Conservation (phyloP, 1,139 yeast genomes). For the Diutina neorugosa region DNA sequence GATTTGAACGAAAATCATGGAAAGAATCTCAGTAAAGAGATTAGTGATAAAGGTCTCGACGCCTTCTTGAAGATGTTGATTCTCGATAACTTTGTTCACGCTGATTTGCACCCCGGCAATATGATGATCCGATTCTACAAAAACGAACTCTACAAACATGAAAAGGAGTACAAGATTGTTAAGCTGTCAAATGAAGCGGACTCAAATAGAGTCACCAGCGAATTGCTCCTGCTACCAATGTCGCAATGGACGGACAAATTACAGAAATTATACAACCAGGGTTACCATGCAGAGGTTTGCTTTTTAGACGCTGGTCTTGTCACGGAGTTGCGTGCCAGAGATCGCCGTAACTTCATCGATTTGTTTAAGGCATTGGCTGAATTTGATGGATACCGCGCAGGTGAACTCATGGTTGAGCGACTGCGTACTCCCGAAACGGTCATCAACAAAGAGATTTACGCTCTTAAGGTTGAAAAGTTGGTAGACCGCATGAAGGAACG, state of each 20-base stretch:
- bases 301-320: conserved; percentile 89
- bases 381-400: conserved; percentile 91
- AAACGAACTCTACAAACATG: conserved; percentile 31
- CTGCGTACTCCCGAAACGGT: conserved; percentile 93
- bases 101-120: conserved; percentile 95
- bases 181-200: conserved; percentile 34
- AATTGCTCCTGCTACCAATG: conserved; percentile 26
- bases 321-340: conserved; percentile 69
- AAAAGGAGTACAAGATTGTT: conserved; percentile 35
- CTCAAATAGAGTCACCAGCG: conserved; percentile 34
- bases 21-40: conserved; percentile 51
- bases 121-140: conserved; percentile 70
- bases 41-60: conserved; percentile 82
- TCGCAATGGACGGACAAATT: conserved; percentile 42
- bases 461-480: conserved; percentile 72
- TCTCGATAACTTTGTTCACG: conserved; percentile 86
- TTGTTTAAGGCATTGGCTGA: conserved; percentile 79
- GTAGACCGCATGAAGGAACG: conserved; percentile 74
- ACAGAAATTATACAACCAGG: conserved; percentile 38
- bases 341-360: conserved; percentile 78
- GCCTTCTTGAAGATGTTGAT: conserved; percentile 88
- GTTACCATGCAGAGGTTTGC: conserved; percentile 78
- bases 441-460: conserved; percentile 71
- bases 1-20: conserved; percentile 30
- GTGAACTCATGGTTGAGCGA: conserved; percentile 88